Conservation (phyloP, 352 stramenopile genomes). For the Globisporangium echinulatum region DNA sequence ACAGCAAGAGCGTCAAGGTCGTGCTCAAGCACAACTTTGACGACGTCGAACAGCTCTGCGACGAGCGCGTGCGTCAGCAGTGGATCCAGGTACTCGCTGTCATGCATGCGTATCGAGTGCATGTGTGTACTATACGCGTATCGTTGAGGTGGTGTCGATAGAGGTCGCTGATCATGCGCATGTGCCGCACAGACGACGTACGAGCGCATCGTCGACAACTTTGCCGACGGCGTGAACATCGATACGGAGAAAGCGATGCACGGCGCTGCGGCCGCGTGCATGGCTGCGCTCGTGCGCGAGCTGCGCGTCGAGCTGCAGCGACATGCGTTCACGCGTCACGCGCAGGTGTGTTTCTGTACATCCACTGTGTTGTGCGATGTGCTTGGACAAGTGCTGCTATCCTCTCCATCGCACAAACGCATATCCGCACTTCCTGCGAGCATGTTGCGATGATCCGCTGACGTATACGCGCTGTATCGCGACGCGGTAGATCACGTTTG, state of each 20-base stretch:
- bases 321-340: slow-evolving; percentile 48
- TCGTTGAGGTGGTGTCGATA: no score
- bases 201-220: slow-evolving; percentile 52
- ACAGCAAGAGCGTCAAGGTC: slow-evolving; percentile 69
- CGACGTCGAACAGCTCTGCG: slow-evolving; percentile 48
- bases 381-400: no score
- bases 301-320: slow-evolving; percentile 46
- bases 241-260: slow-evolving; percentile 71
- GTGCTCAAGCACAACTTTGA: slow-evolving; percentile 84
- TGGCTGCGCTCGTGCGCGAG: slow-evolving; percentile 50
- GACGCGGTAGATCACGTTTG: slow-evolving; percentile 59
- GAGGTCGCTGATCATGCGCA: no score
- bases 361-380: no score
- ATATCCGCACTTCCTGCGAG: no score
- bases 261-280: slow-evolving; percentile 33
- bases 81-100: slow-evolving; percentile 39
- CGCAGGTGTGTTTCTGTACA: slow-evolving; percentile 10
- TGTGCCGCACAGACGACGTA: slow-evolving; percentile 30
- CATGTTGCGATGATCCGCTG: no score
- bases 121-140: no score
- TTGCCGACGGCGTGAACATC: slow-evolving; percentile 79
- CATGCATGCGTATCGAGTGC: neutral
- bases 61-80: slow-evolving; percentile 28
- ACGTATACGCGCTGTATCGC: no score
- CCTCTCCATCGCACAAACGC: no score